Percentiles rank a stretch among this genome's conserved stretches.
These are phyloP conservation scores for Russula compacta DNA, from an alignment of 768 basidiomycete species.

Conservation along the genomic window DNA sequence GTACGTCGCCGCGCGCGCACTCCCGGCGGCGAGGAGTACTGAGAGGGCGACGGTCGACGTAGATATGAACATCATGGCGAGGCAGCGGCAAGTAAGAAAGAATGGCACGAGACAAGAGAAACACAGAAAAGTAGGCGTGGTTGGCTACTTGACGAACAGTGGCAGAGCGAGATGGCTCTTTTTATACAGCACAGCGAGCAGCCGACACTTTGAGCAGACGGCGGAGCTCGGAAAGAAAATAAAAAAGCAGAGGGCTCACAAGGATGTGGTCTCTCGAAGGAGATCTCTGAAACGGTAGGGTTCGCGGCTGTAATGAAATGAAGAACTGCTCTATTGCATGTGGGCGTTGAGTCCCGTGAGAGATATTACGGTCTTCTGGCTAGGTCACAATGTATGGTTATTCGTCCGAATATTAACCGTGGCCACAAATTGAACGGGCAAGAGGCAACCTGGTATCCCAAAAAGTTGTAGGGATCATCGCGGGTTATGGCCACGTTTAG, in stretches of 20 bases:
- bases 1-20: conserved; percentile 39
- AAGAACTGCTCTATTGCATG: background rate
- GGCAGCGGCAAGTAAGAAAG: background rate
- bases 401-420: background rate
- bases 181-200: background rate
- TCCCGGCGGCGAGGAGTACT: conserved; percentile 28
- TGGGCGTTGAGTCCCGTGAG: background rate
- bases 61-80: background rate
- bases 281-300: background rate
- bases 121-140: background rate
- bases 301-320: background rate
- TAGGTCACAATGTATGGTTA: background rate
- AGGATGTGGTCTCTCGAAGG: background rate
- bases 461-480: background rate
- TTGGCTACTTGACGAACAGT: background rate
- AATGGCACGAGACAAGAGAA: background rate
- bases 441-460: background rate
- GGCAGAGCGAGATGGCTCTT: background rate
- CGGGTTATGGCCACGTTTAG: background rate
- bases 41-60: background rate
- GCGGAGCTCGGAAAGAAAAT: background rate
- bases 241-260: background rate
- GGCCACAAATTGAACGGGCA: background rate
- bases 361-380: background rate
- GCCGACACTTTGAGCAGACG: background rate